Base-by-base conservation (phyloP, 306 rosid genomes). In the Castanopsis chinensis region DNA sequence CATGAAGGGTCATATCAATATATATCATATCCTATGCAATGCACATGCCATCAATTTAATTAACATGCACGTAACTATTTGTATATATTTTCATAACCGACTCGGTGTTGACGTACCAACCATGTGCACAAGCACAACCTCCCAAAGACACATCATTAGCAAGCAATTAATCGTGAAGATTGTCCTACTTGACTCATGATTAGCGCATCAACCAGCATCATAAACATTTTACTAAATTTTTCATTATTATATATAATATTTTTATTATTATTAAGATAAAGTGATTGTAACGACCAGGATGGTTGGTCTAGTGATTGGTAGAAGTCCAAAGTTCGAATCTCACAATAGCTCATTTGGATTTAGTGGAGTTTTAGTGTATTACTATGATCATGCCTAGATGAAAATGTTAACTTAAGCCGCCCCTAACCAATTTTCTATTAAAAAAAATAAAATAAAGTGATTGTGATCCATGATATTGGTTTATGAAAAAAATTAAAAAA, bases 301-400 rank as follows among this genome's bases (percentile, higher is more conserved):
- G 8, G 2, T 37, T 37, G 43, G 43, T 37, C 43, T 2, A 37
- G 43, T 25, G 27, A 25, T 25, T 2, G 1, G 27, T 37, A 7
- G 10, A 37, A 0, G 8, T 37, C 1, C 0, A 37, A 37, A 6
- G 3, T 37, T 37, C 2, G 3, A 7, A 37, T 37, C 43, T 2
- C 11, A 37, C 43, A 6, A 37, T 37, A 0, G 10, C 7, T 37
- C 43, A 37, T 37, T 0, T 37, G 7, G 10, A 37, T 25, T 25
- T 25, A 41, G 11, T 41, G 8, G 0, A 8, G 3, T n/a, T n/a
- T n/a, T n/a, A n/a, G n/a, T n/a, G n/a, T 41, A 2, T 41, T 41
- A 8, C 0, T 41, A 41, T 8, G 3, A 8, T 41, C 12, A 41
- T 0, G 3, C 3, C 0, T 2, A 41, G 43, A 0, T 41, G 1